Percentiles rank a stretch among this genome's conserved stretches.
Evolutionary conservation across 202 grass and related monocot species (phyloP).

Genomic region (Bolboschoenoplectus hybrid): DNA sequence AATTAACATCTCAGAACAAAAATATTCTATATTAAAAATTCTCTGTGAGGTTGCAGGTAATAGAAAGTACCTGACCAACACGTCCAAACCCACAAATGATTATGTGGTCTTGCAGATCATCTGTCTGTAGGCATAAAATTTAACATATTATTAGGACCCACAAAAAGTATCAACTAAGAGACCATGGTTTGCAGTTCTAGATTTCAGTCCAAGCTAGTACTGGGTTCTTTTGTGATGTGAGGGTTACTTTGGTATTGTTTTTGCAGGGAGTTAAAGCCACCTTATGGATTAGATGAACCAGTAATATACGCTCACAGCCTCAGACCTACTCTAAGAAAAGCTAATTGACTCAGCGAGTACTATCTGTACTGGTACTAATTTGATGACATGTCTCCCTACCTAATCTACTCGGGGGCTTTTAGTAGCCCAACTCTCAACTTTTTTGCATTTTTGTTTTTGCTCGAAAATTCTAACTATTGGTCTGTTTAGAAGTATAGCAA

Average conservation of each 20-base stretch:
- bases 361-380: constrained; percentile 5
- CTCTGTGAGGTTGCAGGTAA: constrained; percentile 38
- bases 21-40: constrained; percentile 23
- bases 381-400: neutral
- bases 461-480: neutral
- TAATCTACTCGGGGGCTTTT: constrained; percentile 4
- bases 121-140: constrained; percentile 64
- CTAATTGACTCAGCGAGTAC: neutral
- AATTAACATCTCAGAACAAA: constrained; percentile 23
- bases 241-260: neutral
- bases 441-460: neutral
- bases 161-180: neutral
- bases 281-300: neutral
- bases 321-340: neutral
- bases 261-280: neutral
- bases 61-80: constrained; percentile 82
- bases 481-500: constrained; percentile 21
- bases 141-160: neutral
- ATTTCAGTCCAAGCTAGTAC: constrained; percentile 16
- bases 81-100: constrained; percentile 99
- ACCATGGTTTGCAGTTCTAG: neutral
- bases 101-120: constrained; percentile 98
- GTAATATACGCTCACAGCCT: constrained; percentile 15
- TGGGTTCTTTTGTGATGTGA: neutral
- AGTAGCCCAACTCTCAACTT: neutral